phyloP scores from a whole-genome alignment of 257 asterid species.

The Solanum virginianum region DNA sequence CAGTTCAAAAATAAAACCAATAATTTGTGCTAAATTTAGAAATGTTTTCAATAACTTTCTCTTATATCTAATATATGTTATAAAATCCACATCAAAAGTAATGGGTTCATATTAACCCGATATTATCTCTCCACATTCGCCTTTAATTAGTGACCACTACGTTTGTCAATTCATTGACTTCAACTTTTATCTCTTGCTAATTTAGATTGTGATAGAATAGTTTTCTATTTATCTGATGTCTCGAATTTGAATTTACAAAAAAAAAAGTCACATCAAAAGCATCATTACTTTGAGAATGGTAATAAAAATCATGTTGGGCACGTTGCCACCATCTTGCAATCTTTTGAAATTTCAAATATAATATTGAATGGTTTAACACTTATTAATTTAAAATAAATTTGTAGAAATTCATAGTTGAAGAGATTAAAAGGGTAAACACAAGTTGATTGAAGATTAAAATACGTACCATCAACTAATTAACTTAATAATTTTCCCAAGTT shows the following conservation, averaged over 20 bases:
- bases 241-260: rapidly evolving
- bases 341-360: no score
- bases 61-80: no score
- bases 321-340: background rate
- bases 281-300: background rate
- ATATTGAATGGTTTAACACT: background rate
- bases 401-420: background rate
- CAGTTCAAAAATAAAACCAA: no score
- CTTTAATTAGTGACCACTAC: background rate
- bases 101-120: background rate
- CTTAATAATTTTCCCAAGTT: background rate
- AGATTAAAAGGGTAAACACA: background rate
- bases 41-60: no score
- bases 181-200: background rate
- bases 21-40: no score
- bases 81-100: background rate
- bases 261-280: background rate
- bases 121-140: background rate
- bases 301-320: background rate
- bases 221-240: rapidly evolving
- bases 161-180: background rate
- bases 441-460: background rate
- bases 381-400: background rate
- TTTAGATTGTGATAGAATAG: no score
- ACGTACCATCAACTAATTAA: background rate